Conservation (phyloP, 345 rosid genomes). For the sweet orange (Citrus sinensis) region DNA sequence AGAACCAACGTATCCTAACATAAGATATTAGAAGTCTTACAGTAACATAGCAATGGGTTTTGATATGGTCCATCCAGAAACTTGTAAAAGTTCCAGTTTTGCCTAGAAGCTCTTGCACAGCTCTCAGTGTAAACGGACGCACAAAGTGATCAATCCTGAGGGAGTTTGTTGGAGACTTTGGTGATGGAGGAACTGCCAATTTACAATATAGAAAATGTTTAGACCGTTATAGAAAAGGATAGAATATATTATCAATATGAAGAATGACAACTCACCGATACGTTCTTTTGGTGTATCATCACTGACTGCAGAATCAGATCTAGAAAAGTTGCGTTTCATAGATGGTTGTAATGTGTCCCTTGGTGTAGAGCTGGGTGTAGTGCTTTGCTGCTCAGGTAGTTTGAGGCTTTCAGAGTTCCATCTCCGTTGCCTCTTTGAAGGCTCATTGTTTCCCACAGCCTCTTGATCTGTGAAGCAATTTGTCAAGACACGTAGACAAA, state of each 20-base stretch:
- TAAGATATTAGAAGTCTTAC: constrained; percentile 45
- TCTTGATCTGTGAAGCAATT: constrained; percentile 58
- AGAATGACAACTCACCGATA: constrained; percentile 52
- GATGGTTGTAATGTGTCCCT: constrained; percentile 38
- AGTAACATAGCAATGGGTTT: constrained; percentile 92
- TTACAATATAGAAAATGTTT: constrained; percentile 4
- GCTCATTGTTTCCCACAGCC: constrained; percentile 52
- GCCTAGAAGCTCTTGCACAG: constrained; percentile 94
- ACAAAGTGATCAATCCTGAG: constrained; percentile 85
- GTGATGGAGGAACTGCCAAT: constrained; percentile 81
- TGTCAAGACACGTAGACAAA: neutral
- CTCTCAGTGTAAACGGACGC: constrained; percentile 94
- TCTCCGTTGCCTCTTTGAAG: constrained; percentile 80
- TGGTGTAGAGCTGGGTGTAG: constrained; percentile 57
- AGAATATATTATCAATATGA: neutral
- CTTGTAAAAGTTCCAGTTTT: constrained; percentile 70
- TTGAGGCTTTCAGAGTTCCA: constrained; percentile 78
- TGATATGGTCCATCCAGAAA: constrained; percentile 98
- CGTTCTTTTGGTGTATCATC: constrained; percentile 82
- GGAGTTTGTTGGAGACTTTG: constrained; percentile 70
- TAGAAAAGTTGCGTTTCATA: constrained; percentile 54
- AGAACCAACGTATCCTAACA: neutral
- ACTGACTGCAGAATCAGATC: constrained; percentile 57
- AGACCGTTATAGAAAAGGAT: constrained; percentile 3
- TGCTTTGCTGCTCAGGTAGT: constrained; percentile 54